phyloP scores from a whole-genome alignment of 2,329 filamentous ascomycete genomes.

The Penicillium fuscoglaucum region DNA sequence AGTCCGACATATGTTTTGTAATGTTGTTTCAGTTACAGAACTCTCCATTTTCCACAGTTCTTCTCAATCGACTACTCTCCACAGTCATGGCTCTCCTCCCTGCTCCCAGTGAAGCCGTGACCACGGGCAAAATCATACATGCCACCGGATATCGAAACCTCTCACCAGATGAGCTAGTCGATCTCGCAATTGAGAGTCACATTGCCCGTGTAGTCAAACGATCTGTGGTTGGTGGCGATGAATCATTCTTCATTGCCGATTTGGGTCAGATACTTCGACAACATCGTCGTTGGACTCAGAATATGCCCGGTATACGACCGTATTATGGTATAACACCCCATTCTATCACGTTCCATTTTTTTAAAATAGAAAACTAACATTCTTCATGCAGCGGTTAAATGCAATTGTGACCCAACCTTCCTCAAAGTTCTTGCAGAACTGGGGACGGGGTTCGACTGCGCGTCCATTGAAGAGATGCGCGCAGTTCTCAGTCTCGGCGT shows the following conservation, averaged over 20 bases:
- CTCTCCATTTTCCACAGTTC: not conserved
- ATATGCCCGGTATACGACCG: conserved; percentile 20
- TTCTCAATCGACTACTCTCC: conserved; percentile 7
- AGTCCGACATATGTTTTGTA: not conserved
- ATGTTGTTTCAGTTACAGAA: conserved; percentile 10
- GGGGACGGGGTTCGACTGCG: conserved; percentile 32
- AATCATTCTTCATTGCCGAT: conserved; percentile 27
- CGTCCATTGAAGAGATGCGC: conserved; percentile 28
- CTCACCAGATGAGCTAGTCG: conserved; percentile 11
- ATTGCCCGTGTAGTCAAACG: conserved; percentile 7
- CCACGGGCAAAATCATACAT: not conserved
- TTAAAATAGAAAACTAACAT: not conserved
- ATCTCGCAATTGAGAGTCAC: conserved; percentile 17
- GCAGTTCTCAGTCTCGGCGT: conserved; percentile 24
- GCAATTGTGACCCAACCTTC: conserved; percentile 28
- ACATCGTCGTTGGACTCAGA: conserved; percentile 20
- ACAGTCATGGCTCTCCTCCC: conserved; percentile 10
- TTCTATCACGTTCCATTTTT: too few species aligned
- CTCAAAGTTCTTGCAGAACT: conserved; percentile 25
- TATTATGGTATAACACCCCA: conserved; percentile 22
- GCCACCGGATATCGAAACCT: not conserved
- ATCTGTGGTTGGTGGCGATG: conserved; percentile 13
- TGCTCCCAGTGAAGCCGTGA: not conserved
- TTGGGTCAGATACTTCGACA: conserved; percentile 20
- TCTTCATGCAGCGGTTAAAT: conserved; percentile 29